Percentiles rank a stretch among this genome's conserved stretches.
Conservation (phyloP, 768 basidiomycete species). For the Gloeostereum incarnatum region DNA sequence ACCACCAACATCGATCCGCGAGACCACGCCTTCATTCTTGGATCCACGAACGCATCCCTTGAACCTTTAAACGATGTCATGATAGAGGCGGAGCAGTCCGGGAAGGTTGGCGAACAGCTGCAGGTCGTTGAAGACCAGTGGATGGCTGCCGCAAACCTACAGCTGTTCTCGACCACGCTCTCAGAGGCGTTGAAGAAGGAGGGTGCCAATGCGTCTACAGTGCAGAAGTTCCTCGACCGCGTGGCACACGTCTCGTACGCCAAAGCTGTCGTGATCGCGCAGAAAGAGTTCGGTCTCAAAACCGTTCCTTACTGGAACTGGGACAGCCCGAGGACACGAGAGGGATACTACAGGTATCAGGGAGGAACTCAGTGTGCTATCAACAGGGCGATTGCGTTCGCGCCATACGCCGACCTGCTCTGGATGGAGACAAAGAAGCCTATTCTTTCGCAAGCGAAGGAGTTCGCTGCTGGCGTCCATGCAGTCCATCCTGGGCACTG, state of each 20-base stretch:
- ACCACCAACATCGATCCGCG: slow-evolving; percentile 94
- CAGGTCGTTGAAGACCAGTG: slow-evolving; percentile 88
- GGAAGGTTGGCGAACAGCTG: slow-evolving; percentile 70
- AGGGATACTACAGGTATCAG: slow-evolving; percentile 96
- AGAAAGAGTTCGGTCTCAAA: slow-evolving; percentile 68
- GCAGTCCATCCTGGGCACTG: slow-evolving; percentile 80
- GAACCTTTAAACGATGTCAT: slow-evolving; percentile 71
- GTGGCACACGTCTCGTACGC: slow-evolving; percentile 62
- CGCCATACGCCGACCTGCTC: slow-evolving; percentile 85
- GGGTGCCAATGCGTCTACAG: slow-evolving; percentile 33
- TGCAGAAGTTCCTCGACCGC: slow-evolving; percentile 55
- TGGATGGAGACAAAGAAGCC: slow-evolving; percentile 99
- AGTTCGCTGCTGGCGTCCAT: slow-evolving; percentile 87
- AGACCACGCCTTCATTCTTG: slow-evolving; percentile 97
- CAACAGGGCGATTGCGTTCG: slow-evolving; percentile 86
- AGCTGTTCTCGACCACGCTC: slow-evolving; percentile 69
- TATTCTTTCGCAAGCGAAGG: slow-evolving; percentile 82
- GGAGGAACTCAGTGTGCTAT: slow-evolving; percentile 94
- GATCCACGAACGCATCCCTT: slow-evolving; percentile 69
- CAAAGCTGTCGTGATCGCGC: slow-evolving; percentile 65
- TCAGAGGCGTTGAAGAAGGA: slow-evolving; percentile 58
- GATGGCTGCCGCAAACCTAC: slow-evolving; percentile 68
- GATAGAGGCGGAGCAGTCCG: slow-evolving; percentile 74
- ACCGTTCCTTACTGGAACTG: slow-evolving; percentile 86
- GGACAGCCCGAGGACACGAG: slow-evolving; percentile 89